Evolutionary conservation across 495 filamentous ascomycete genomes (phyloP), one percentile per base, ranked within the genome.

Genomic region (Daldinia decipiens): DNA sequence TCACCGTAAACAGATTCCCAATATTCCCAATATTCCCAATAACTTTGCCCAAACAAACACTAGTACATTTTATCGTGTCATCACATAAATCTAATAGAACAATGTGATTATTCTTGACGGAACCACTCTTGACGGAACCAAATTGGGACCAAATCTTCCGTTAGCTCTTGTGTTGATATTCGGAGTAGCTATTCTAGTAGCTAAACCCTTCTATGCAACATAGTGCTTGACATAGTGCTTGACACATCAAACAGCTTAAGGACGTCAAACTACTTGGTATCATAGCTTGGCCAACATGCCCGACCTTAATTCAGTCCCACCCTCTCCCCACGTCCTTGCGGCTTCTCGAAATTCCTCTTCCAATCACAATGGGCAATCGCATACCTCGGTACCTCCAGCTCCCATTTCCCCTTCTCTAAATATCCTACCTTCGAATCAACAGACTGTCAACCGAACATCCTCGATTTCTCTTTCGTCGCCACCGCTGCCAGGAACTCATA

Each of bases 281-380:
- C 26, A 17, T 15, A 32, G 40, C 17, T 17, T 54, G 36, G 24
- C 26, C 65, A 71, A 62, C 5, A 84, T 83, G 77, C 85, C 91
- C 31, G 90, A 91, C 64, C 79, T 89, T 60, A 91, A 87, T 71
- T 83, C 87, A 2, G 80, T 87, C 31, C 83, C 89, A 54, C 78
- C 86, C 5, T 88, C 87, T 31, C 84, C 86, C 26, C 83, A 82
- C 63, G 72, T 76, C 13, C 82, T 79, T 19, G 78, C 76, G 6
- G 62, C 73, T n/a, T 73, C 79, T 52, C 76, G 78, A 32, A 80
- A 76, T 1, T 43, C 65, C 47, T 73, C 73, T 34, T 57, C 66
- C 51, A 68, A 61, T 62, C 66, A 73, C 31, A 73, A 73, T 65
- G 55, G 59, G 24, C 61, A 60, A 17, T 59, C 71, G 13, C 71